Conservation (phyloP, 176 grass and related monocot species). For the Carex kokanica region DNA sequence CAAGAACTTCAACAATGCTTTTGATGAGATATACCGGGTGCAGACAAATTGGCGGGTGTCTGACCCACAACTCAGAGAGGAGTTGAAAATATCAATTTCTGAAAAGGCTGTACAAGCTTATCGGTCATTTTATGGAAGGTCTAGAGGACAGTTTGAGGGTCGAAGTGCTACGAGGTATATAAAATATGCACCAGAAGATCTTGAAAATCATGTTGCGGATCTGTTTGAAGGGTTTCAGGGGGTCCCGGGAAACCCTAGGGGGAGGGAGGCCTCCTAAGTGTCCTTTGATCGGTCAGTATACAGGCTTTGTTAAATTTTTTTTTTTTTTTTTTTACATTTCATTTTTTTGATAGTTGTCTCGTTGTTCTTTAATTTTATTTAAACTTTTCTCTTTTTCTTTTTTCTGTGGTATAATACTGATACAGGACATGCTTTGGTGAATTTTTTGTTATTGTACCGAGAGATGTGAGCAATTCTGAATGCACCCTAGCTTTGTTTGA, state of each 20-base stretch:
- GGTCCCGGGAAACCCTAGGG: slow-evolving; percentile 28
- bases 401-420: slow-evolving; percentile 18
- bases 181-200: slow-evolving; percentile 85
- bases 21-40: slow-evolving; percentile 74
- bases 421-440: slow-evolving; percentile 14
- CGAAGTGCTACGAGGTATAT: slow-evolving; percentile 57
- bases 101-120: slow-evolving; percentile 84
- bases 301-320: not conserved
- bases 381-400: not conserved
- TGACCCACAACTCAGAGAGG: slow-evolving; percentile 80
- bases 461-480: not conserved
- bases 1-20: slow-evolving; percentile 81
- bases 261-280: slow-evolving; percentile 17
- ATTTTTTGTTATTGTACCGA: slow-evolving; percentile 1
- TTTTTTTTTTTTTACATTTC: not conserved
- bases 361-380: slow-evolving; percentile 25
- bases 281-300: not conserved
- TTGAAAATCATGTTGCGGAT: slow-evolving; percentile 78
- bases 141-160: slow-evolving; percentile 58
- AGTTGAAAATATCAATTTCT: slow-evolving; percentile 75
- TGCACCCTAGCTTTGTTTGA: not conserved
- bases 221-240: slow-evolving; percentile 73
- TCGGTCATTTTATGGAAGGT: slow-evolving; percentile 72
- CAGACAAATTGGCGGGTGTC: slow-evolving; percentile 78
- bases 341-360: not conserved